Percentiles rank a stretch among this genome's conserved stretches.
These are phyloP conservation scores for Chaetomium cochliodes DNA, from an alignment of 495 filamentous ascomycete species.

Conservation along the genomic window DNA sequence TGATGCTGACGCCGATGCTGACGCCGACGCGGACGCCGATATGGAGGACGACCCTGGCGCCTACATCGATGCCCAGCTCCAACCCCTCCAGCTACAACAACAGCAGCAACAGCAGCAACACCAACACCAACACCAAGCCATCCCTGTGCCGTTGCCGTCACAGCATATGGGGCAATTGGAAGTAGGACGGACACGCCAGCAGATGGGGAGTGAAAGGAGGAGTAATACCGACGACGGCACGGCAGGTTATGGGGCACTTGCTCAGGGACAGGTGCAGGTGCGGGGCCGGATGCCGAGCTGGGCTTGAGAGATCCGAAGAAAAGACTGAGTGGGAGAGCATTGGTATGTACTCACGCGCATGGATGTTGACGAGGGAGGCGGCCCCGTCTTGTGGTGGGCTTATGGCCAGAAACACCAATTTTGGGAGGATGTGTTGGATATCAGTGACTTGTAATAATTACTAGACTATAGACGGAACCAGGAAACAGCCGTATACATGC, in stretches of 20 bases:
- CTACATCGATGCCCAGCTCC: conserved; percentile 15
- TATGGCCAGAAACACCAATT: neutral
- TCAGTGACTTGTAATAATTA: neutral
- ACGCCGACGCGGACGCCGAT: conserved; percentile 28
- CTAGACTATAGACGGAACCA: too few relatives aligned
- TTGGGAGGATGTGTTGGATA: neutral
- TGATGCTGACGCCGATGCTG: conserved; percentile 18
- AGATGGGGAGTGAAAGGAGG: neutral
- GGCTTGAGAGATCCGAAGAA: neutral
- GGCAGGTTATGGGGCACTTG: neutral
- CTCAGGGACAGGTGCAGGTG: neutral
- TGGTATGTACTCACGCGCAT: neutral
- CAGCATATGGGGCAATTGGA: neutral
- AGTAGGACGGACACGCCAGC: neutral
- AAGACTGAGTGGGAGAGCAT: neutral
- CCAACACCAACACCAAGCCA: neutral
- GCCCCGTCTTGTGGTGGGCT: neutral
- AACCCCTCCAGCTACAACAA: neutral
- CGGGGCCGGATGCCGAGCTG: conserved; percentile 3
- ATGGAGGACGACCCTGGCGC: conserved; percentile 25
- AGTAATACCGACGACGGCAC: neutral
- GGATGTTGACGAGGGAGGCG: neutral
- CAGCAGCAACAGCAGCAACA: neutral
- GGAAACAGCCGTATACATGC: too few relatives aligned
- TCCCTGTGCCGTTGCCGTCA: neutral